A percentile compares a stretch with the other conserved stretches of the same genome.
phyloP scores from a whole-genome alignment of 225 moss, liverwort and hornwort genomes.

The Anthoceros angustus region DNA sequence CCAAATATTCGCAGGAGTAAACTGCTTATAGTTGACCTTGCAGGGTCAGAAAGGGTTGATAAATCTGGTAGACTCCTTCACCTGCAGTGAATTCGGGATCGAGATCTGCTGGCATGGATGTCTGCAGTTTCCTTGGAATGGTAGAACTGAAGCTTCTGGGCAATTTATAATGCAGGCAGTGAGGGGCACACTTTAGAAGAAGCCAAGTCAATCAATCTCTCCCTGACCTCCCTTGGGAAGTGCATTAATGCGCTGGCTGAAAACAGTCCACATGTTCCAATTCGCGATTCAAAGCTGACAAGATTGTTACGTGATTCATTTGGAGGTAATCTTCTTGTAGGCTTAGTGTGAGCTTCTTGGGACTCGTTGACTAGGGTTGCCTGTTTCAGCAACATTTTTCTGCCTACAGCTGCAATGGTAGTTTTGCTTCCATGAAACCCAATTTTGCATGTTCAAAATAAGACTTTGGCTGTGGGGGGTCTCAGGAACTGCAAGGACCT shows the following conservation, averaged over 20 bases:
- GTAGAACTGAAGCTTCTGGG: neutral
- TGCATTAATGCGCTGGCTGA: slow-evolving; percentile 97
- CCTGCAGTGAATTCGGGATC: neutral
- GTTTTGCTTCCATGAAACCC: neutral
- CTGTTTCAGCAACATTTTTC: no score
- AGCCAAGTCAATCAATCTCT: slow-evolving; percentile 92
- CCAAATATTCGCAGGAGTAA: slow-evolving; percentile 67
- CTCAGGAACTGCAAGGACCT: slow-evolving; percentile 83
- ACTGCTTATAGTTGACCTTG: slow-evolving; percentile 82
- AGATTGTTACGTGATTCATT: slow-evolving; percentile 88
- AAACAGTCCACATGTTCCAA: slow-evolving; percentile 84
- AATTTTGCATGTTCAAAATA: neutral
- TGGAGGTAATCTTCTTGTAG: slow-evolving; percentile 31
- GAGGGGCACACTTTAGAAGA: slow-evolving; percentile 95
- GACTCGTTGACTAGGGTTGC: no score
- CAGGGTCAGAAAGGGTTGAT: slow-evolving; percentile 82
- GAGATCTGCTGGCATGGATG: neutral
- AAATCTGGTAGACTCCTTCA: slow-evolving; percentile 40
- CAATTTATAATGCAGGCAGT: slow-evolving; percentile 33
- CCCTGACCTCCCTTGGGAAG: slow-evolving; percentile 82
- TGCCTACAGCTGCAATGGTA: no score
- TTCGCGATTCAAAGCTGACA: slow-evolving; percentile 87
- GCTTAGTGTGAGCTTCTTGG: neutral
- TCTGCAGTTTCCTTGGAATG: neutral
- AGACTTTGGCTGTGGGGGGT: neutral